Conservation (phyloP, 148 eudicot genomes). For the Silene conica region DNA sequence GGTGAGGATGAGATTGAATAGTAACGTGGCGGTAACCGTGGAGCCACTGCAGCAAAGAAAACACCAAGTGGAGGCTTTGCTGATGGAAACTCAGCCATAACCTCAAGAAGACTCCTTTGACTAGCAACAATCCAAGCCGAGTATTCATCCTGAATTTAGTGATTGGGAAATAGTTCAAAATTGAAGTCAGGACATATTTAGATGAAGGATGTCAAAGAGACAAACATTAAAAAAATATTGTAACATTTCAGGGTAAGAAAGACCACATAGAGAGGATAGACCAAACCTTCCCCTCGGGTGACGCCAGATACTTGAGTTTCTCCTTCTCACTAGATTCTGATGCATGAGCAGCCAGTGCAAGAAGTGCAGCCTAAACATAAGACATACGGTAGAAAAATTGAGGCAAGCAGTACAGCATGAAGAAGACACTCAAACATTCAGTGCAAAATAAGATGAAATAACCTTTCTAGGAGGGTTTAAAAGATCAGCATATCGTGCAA, state of each 20-base stretch:
- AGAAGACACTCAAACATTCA: not conserved
- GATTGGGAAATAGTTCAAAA: not conserved
- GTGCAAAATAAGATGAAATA: not conserved
- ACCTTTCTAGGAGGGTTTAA: constrained; percentile 82
- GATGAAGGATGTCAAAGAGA: not conserved
- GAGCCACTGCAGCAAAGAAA: constrained; percentile 81
- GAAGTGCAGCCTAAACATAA: constrained; percentile 60
- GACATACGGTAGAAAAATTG: not conserved
- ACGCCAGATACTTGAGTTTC: constrained; percentile 60
- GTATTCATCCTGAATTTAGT: constrained; percentile 63
- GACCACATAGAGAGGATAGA: not conserved
- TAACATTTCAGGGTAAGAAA: not conserved
- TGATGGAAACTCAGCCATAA: constrained; percentile 79
- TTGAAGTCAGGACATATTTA: not conserved
- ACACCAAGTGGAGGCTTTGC: constrained; percentile 89
- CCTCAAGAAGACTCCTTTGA: constrained; percentile 87
- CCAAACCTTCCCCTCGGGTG: constrained; percentile 81
- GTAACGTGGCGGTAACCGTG: constrained; percentile 80
- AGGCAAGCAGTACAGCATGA: not conserved
- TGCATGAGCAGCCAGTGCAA: constrained; percentile 87
- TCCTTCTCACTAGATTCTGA: constrained; percentile 67
- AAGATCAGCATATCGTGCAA: constrained; percentile 77
- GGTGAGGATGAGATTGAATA: constrained; percentile 92
- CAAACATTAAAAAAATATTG: not conserved
- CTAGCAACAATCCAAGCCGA: constrained; percentile 74